phyloP scores from a whole-genome alignment of 2,329 filamentous ascomycete species.

The Nannizziopsis barbatae region DNA sequence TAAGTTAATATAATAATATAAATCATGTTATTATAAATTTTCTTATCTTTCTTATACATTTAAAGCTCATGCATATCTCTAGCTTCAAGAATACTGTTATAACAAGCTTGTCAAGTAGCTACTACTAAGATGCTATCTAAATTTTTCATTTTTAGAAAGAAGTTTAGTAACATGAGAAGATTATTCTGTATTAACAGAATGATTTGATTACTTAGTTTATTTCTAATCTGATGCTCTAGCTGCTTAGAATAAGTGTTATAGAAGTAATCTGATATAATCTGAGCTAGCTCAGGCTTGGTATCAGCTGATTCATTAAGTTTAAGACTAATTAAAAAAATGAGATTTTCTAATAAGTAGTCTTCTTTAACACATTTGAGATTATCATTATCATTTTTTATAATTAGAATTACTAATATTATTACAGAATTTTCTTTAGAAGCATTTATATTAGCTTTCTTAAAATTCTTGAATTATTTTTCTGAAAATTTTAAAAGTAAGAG shows the following conservation, averaged over 20 bases:
- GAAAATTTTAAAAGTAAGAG: constrained; percentile 30
- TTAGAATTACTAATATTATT: constrained; percentile 25
- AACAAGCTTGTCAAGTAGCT: constrained; percentile 27
- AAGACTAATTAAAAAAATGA: constrained; percentile 25
- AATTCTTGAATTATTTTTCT: constrained; percentile 22
- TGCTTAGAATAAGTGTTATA: constrained; percentile 23
- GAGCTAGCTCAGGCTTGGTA: no score
- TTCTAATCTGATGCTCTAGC: constrained; percentile 21
- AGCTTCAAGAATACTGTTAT: constrained; percentile 30
- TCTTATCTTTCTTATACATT: constrained; percentile 24
- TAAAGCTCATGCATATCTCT: constrained; percentile 31
- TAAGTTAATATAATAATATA: constrained; percentile 27
- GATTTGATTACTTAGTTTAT: constrained; percentile 19
- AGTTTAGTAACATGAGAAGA: constrained; percentile 15
- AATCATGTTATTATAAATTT: constrained; percentile 30
- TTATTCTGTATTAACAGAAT: constrained; percentile 19
- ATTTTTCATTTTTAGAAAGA: constrained; percentile 35
- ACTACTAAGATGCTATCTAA: constrained; percentile 24
- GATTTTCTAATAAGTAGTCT: constrained; percentile 26
- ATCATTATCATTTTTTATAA: constrained; percentile 13
- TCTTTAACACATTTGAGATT: constrained; percentile 18
- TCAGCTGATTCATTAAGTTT: no score
- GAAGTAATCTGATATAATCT: constrained; percentile 25
- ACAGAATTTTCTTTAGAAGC: constrained; percentile 28
- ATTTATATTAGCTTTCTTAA: constrained; percentile 21